Evolutionary conservation across 1,284 basidiomycete genomes (phyloP), one percentile per base, ranked within the genome.

Genomic region (Leccinum solheimii): DNA sequence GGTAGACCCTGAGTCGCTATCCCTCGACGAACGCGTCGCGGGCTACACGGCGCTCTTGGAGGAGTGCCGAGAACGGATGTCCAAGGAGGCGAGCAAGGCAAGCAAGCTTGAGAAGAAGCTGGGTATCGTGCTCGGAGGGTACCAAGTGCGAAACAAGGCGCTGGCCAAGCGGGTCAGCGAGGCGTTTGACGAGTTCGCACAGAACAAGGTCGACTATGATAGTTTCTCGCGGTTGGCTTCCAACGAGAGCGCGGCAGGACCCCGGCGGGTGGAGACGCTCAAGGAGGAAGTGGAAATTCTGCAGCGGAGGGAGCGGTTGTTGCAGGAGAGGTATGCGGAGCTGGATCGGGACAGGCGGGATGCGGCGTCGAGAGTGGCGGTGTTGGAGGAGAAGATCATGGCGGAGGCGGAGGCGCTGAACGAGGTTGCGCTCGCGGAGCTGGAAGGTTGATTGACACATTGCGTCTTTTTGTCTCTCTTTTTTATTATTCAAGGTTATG

Each of bases 41-140:
- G 94, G 93, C 0, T 90, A 91, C 69, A 73, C 79, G 0, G 72
- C 81, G 7, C 77, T 90, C 55, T 80, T 98, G 58, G 81, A 85
- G 11, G 79, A 86, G 49, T 82, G 82, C 59, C 85, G 89, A 26
- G 87, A 88, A n/a, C 76, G 79, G 52, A 94, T 99, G 88, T 78
- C 86, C n/a, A 86, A 85, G 69, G 91, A 94, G 70, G 93, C 94
- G 0, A 83, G 81, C 54, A 92, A 90, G 70, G 90, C 92, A 0
- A 78, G 85, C 48, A 99, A 98, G 79, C 76, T 84, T 5, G 97
- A 99, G 80, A 98, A 97, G 85, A 96, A 95, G 76, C 85, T 99
- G 19, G 84, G 81, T 13, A 87, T 97, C 66, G 84, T 87, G 23
- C 83, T 99, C 7, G 96, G 95, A 48, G 97, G 97, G 3, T 99